A percentile compares a stretch with the other conserved stretches of the same genome.
Conservation (phyloP, 2,329 filamentous ascomycete species). For the Alternaria brassicae region DNA sequence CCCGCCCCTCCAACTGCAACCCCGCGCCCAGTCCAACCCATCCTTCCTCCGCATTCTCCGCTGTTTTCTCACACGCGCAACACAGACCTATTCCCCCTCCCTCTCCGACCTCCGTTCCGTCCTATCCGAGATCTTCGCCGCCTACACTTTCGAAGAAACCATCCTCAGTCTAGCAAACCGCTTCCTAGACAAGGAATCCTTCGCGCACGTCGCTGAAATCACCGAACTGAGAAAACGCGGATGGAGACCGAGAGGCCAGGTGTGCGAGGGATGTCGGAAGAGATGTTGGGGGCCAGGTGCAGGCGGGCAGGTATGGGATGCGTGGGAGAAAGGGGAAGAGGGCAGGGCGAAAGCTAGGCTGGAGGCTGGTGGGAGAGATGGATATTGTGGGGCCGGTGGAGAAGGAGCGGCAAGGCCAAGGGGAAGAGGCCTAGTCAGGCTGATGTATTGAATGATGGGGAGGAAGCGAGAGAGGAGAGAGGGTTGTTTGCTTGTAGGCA, state of each 20-base stretch:
- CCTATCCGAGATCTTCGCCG: slow-evolving; percentile 87
- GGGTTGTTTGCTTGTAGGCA: slow-evolving; percentile 51
- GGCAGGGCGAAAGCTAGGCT: slow-evolving; percentile 40
- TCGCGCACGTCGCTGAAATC: slow-evolving; percentile 79
- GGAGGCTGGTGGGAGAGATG: slow-evolving; percentile 54
- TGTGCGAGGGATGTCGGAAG: slow-evolving; percentile 84
- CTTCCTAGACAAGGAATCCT: slow-evolving; percentile 87
- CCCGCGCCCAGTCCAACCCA: slow-evolving; percentile 60
- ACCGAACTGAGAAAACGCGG: slow-evolving; percentile 79
- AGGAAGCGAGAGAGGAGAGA: slow-evolving; percentile 11
- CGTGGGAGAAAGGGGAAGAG: slow-evolving; percentile 71
- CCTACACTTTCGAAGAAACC: slow-evolving; percentile 93
- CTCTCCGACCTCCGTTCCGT: slow-evolving; percentile 86
- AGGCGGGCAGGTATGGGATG: slow-evolving; percentile 76
- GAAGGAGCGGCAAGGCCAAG: slow-evolving; percentile 55
- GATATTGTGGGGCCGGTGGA: slow-evolving; percentile 54
- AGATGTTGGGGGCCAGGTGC: slow-evolving; percentile 90
- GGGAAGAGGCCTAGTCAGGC: slow-evolving; percentile 23
- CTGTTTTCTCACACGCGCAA: slow-evolving; percentile 84
- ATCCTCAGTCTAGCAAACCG: slow-evolving; percentile 85
- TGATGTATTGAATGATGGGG: slow-evolving; percentile 11
- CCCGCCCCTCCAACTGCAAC: slow-evolving; percentile 31
- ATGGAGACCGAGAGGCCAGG: slow-evolving; percentile 86
- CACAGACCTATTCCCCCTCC: slow-evolving; percentile 76
- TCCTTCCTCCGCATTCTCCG: slow-evolving; percentile 89